Conservation (phyloP, 305 asterid species). For the Fraxinus dipetala region DNA sequence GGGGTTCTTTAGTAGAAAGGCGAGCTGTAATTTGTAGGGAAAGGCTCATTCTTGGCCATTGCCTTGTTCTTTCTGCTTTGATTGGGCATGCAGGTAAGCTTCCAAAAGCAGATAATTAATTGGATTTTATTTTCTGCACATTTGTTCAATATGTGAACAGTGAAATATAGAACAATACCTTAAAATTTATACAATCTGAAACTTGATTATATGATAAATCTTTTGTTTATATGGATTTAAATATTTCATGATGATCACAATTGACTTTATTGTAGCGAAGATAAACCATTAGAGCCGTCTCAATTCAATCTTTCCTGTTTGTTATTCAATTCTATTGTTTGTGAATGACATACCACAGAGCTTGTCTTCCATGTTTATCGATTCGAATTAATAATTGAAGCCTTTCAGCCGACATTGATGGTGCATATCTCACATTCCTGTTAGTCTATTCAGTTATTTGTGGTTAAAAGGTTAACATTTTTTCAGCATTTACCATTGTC, state of each 20-base stretch:
- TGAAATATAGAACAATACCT: neutral
- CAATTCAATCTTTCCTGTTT: neutral
- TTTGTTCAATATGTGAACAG: neutral
- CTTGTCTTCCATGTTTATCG: neutral
- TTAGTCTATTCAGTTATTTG: neutral
- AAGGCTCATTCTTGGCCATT: slow-evolving; percentile 89
- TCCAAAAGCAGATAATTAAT: slow-evolving; percentile 17
- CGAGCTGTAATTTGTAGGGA: slow-evolving; percentile 89
- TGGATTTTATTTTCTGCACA: slow-evolving; percentile 9
- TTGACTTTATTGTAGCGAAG: neutral
- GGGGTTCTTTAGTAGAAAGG: slow-evolving; percentile 87
- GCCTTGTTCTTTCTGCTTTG: slow-evolving; percentile 85
- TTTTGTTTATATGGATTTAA: neutral
- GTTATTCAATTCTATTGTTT: neutral
- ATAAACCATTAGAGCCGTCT: neutral
- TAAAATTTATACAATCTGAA: neutral
- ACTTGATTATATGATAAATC: neutral
- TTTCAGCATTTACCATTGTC: neutral
- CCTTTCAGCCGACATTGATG: neutral
- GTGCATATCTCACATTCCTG: neutral
- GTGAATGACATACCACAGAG: neutral
- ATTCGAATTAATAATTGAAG: neutral
- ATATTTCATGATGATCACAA: neutral
- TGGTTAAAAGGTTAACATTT: neutral
- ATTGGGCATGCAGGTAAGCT: slow-evolving; percentile 78